phyloP scores from a whole-genome alignment of 345 rosid genomes.

The Sisymbrium irio region DNA sequence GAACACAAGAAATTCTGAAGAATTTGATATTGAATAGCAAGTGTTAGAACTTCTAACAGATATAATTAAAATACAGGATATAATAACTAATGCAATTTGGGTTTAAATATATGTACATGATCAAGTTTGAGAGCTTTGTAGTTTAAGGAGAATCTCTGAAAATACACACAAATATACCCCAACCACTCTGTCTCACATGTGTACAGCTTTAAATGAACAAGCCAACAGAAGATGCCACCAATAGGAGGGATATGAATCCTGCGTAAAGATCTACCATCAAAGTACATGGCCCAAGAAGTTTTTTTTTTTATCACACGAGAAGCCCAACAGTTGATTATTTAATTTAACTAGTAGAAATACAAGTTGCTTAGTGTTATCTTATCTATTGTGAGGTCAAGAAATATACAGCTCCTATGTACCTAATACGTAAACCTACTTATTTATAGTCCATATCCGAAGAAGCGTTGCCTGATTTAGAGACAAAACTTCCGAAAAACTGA shows the following conservation, averaged over 20 bases:
- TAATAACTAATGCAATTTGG: not conserved
- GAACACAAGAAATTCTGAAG: not conserved
- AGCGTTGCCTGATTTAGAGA: too few relatives aligned
- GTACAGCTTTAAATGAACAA: slow-evolving; percentile 1
- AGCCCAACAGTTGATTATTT: not conserved
- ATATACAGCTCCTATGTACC: too few relatives aligned
- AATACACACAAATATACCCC: not conserved
- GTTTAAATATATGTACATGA: not conserved
- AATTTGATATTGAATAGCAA: not conserved
- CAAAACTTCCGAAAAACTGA: too few relatives aligned
- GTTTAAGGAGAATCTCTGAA: not conserved
- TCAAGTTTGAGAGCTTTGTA: not conserved
- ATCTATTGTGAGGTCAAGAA: too few relatives aligned
- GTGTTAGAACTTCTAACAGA: too few relatives aligned
- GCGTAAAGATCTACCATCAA: not conserved
- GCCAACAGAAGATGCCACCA: not conserved
- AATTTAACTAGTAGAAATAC: too few relatives aligned
- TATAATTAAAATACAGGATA: too few relatives aligned
- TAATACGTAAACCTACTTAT: too few relatives aligned
- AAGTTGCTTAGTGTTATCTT: too few relatives aligned
- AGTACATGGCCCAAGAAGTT: not conserved
- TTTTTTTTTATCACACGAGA: not conserved
- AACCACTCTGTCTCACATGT: slow-evolving; percentile 4
- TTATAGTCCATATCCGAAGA: too few relatives aligned
- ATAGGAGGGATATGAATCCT: not conserved